Evolutionary conservation across 208 protist species (phyloP).

Genomic region (Crithidia expoeki): DNA sequence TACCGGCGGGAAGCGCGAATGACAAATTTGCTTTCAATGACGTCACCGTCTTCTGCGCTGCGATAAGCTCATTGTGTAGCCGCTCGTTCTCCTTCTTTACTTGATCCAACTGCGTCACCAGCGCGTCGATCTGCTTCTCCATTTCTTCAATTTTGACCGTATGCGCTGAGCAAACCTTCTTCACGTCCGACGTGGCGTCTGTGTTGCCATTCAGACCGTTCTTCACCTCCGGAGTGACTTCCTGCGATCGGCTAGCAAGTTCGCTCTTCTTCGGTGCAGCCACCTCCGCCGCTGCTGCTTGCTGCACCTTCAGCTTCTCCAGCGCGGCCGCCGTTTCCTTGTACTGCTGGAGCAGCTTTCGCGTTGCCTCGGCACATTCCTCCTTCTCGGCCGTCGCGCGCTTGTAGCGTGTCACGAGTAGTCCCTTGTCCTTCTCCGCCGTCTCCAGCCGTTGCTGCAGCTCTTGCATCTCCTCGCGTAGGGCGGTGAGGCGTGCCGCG

Average conservation of each 20-base stretch:
- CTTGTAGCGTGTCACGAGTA: slow-evolving; percentile 27
- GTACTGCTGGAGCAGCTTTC: slow-evolving; percentile 26
- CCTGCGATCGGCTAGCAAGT: not conserved
- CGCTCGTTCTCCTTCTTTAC: slow-evolving; percentile 2
- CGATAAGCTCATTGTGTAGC: slow-evolving; percentile 17
- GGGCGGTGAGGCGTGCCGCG: slow-evolving; percentile 14
- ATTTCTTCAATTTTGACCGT: not conserved
- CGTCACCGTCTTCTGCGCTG: not conserved
- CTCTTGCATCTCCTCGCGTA: slow-evolving; percentile 27
- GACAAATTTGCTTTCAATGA: not conserved
- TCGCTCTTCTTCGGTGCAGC: not conserved
- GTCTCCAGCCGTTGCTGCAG: slow-evolving; percentile 20
- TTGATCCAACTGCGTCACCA: slow-evolving; percentile 18
- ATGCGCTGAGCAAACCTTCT: not conserved
- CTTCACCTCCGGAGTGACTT: not conserved
- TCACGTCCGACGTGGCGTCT: not conserved
- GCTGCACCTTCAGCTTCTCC: slow-evolving; percentile 19
- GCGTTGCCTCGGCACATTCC: slow-evolving; percentile 31
- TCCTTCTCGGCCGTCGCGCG: slow-evolving; percentile 42
- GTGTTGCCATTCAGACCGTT: not conserved
- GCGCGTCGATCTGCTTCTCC: slow-evolving; percentile 22
- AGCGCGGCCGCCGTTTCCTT: slow-evolving; percentile 22
- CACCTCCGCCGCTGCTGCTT: slow-evolving; percentile 1
- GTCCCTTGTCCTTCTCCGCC: slow-evolving; percentile 30
- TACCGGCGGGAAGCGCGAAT: not conserved